Evolutionary conservation across 2,329 filamentous ascomycete genomes (phyloP).

Genomic region (Aspergillus terreus): DNA sequence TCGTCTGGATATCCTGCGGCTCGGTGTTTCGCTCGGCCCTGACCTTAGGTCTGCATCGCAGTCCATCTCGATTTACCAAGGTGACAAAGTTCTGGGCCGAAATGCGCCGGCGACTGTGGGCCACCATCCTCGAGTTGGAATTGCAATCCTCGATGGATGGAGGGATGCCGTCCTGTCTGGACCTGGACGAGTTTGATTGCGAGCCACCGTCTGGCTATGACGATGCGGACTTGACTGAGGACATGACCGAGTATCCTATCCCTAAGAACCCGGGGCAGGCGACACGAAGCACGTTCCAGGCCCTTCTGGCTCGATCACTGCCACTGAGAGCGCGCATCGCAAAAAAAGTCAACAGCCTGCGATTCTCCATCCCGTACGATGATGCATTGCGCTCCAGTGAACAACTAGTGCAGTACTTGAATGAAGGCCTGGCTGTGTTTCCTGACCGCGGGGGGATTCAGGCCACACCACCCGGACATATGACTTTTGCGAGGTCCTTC

Average conservation of each 20-base stretch:
- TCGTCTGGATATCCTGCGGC: constrained; percentile 36
- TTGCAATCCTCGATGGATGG: constrained; percentile 35
- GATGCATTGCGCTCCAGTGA: constrained; percentile 30
- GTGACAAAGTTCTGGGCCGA: constrained; percentile 40
- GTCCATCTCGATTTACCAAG: constrained; percentile 32
- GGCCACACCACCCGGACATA: constrained; percentile 7
- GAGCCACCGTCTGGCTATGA: constrained; percentile 36
- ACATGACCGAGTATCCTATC: constrained; percentile 22
- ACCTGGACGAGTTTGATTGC: constrained; percentile 35
- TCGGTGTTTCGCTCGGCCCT: constrained; percentile 40
- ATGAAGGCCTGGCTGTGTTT: constrained; percentile 22
- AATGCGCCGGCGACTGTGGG: constrained; percentile 45
- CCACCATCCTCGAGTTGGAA: constrained; percentile 42
- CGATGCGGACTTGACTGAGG: constrained; percentile 30
- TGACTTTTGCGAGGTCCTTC: constrained; percentile 33
- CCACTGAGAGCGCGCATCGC: constrained; percentile 28
- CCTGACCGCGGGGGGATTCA: constrained; percentile 12
- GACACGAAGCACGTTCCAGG: constrained; percentile 28
- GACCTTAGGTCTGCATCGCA: constrained; percentile 41
- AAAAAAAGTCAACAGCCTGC: constrained; percentile 27
- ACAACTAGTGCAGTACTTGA: constrained; percentile 21
- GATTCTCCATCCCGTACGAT: constrained; percentile 30
- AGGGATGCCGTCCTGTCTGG: constrained; percentile 31
- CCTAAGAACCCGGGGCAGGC: constrained; percentile 12
- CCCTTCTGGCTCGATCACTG: constrained; percentile 25